Conservation (phyloP, 352 stramenopile species). For the Globisporangium alternatum region DNA sequence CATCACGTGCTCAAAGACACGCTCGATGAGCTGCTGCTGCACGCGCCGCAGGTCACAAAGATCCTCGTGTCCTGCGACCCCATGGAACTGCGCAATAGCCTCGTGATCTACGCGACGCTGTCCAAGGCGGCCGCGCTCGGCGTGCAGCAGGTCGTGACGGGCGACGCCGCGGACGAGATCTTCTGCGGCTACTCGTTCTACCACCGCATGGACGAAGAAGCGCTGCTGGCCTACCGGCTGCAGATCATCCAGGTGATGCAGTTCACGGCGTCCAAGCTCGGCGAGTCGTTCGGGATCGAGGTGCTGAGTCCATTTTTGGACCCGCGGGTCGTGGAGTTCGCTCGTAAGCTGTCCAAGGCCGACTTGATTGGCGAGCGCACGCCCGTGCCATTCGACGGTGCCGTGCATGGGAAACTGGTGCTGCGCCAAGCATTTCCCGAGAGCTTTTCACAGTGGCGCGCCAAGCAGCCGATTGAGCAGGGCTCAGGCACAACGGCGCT, state of each 20-base stretch:
- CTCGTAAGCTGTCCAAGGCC: constrained; percentile 44
- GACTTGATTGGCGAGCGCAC: constrained; percentile 68
- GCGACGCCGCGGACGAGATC: constrained; percentile 85
- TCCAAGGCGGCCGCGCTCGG: constrained; percentile 44
- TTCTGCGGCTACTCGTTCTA: constrained; percentile 90
- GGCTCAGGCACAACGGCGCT: constrained; percentile 72
- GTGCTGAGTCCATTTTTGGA: constrained; percentile 82
- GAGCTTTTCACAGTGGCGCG: constrained; percentile 78
- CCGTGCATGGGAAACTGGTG: constrained; percentile 72
- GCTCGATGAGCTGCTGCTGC: constrained; percentile 49
- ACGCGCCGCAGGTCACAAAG: constrained; percentile 37
- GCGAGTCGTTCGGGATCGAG: constrained; percentile 50
- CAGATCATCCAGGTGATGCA: constrained; percentile 79
- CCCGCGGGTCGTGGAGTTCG: constrained; percentile 62
- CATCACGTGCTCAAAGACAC: constrained; percentile 61
- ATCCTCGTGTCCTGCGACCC: constrained; percentile 74
- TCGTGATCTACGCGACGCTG: constrained; percentile 82
- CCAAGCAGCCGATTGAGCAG: constrained; percentile 88
- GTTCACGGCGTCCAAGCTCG: constrained; percentile 78
- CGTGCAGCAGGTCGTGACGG: constrained; percentile 68
- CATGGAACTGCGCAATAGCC: constrained; percentile 85
- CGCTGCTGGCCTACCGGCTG: constrained; percentile 64
- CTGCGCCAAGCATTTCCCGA: constrained; percentile 85
- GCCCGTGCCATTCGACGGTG: constrained; percentile 49
- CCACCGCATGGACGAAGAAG: constrained; percentile 50